Conservation (phyloP, 768 basidiomycete genomes). For the Suillus variegatus region DNA sequence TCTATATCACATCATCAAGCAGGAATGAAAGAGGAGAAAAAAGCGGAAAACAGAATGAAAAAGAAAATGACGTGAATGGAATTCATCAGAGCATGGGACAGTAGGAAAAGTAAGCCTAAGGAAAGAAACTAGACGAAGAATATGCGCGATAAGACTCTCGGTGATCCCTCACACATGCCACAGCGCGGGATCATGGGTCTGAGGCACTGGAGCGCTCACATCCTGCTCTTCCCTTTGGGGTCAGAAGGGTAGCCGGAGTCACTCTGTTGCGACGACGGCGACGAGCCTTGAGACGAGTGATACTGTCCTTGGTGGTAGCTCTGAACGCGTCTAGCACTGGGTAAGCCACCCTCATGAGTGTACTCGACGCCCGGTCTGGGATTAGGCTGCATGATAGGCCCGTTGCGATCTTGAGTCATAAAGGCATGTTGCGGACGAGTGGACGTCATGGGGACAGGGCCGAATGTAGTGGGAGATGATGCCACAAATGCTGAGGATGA, state of each 20-base stretch:
- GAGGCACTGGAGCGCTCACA: not conserved
- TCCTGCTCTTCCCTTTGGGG: constrained; percentile 11
- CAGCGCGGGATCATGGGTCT: not conserved
- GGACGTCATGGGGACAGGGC: not conserved
- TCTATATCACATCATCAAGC: not conserved
- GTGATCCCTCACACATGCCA: not conserved
- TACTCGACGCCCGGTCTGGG: constrained; percentile 20
- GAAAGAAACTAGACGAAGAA: not conserved
- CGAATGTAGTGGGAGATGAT: constrained; percentile 11
- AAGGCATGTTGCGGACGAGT: constrained; percentile 1
- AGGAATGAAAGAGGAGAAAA: not conserved
- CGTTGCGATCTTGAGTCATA: constrained; percentile 13
- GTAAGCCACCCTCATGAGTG: constrained; percentile 10
- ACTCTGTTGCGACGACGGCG: constrained; percentile 22
- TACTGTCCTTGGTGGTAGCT: constrained; percentile 9
- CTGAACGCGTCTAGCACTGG: constrained; percentile 12
- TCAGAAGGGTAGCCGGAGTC: constrained; percentile 13
- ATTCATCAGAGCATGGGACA: not conserved
- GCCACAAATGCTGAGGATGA: constrained; percentile 12
- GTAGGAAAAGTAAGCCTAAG: not conserved
- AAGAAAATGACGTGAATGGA: not conserved
- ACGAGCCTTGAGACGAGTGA: constrained; percentile 15
- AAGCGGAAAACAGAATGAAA: not conserved
- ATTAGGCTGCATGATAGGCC: constrained; percentile 3
- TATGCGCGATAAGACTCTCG: not conserved